Evolutionary conservation across 768 basidiomycete genomes (phyloP), one percentile per base, ranked within the genome.

Genomic region (Boletus fagicola): DNA sequence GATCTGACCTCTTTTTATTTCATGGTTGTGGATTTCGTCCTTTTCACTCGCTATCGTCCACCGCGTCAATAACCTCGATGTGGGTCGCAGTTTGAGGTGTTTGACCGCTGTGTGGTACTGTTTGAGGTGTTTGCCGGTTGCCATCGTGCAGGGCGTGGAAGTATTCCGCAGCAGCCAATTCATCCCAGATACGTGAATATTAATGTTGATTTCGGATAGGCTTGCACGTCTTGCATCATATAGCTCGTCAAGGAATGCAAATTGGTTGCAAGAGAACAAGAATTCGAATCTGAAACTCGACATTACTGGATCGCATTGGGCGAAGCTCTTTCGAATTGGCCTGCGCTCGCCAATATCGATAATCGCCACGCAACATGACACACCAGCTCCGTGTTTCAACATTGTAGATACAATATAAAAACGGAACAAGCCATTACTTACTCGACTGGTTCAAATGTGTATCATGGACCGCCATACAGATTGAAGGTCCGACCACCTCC

Each of bases 1-100:
- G 72, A 74, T 71, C 71, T 74, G 70, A 73, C 62, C 47, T 56
- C 62, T 60, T 61, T 39, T 65, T 63, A 56, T 58, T 60, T 61
- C 59, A 58, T 57, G 61, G 39, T 18, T 56, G 56, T 61, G 67
- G 60, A 58, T 49, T 46, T 22, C 28, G 53, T 55, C 30, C 44
- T 35, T 31, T 47, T 24, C 47, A 22, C 40, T 62, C 30, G 24
- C 43, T 45, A 16, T 30, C 31, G 55, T 52, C 48, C 30, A 38
- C 45, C 26, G 35, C 35, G 33, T 42, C 51, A 44, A 56, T 55
- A 22, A 30, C 20, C 15, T 51, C 18, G 40, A 26, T 47, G 22
- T 43, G 48, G 53, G 45, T 3, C 26, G 6, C 28, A 1, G 36
- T 59, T 38, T 42, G 51, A 56, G 35, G 24, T 52, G 36, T 31